Percentiles rank a stretch among this genome's conserved stretches.
phyloP scores from a whole-genome alignment of 331 rosid species.

The Rosa hybrid region DNA sequence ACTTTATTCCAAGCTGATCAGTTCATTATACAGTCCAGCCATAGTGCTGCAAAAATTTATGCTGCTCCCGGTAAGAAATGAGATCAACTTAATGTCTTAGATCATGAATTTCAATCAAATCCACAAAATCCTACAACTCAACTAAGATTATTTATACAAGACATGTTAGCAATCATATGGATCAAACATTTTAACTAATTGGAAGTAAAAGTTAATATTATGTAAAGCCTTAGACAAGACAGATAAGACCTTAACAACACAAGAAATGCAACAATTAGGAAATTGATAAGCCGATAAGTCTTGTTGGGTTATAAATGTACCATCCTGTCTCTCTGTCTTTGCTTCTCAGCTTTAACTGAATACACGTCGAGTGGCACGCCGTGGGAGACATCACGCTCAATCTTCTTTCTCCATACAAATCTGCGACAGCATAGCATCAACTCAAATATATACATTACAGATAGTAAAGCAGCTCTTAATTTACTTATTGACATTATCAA shows the following conservation, averaged over 20 bases:
- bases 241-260: not conserved
- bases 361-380: conserved; percentile 63
- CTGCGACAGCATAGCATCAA: conserved; percentile 40
- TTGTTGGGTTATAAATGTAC: conserved; percentile 39
- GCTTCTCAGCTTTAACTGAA: conserved; percentile 75
- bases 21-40: not conserved
- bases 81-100: not conserved
- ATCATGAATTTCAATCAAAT: conserved; percentile 1
- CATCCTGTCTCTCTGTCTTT: conserved; percentile 84
- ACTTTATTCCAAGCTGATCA: conserved; percentile 7
- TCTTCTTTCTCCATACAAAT: conserved; percentile 98
- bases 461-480: conserved; percentile 13
- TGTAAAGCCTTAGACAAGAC: not conserved
- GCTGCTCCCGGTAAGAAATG: not conserved
- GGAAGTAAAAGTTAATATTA: not conserved
- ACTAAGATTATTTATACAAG: not conserved
- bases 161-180: not conserved
- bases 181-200: not conserved
- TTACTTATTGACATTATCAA: not conserved
- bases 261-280: not conserved
- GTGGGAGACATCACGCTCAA: conserved; percentile 82
- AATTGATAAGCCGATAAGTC: not conserved
- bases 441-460: conserved; percentile 4
- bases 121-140: not conserved
- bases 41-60: not conserved